Evolutionary conservation across 2,329 filamentous ascomycete species (phyloP).

Genomic region (Neofusicoccum parvum): DNA sequence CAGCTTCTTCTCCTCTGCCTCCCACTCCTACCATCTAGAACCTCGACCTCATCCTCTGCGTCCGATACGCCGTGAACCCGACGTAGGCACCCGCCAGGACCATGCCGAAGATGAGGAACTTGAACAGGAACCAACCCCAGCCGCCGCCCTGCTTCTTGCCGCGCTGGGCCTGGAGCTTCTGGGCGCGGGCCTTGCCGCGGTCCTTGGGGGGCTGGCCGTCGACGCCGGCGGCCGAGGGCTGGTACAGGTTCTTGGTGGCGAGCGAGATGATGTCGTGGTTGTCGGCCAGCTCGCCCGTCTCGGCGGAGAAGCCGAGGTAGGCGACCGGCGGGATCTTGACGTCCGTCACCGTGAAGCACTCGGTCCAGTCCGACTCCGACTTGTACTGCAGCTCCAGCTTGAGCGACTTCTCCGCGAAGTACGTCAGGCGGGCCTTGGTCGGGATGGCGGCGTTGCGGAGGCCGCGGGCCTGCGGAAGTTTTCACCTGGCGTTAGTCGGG

Average conservation of each 20-base stretch:
- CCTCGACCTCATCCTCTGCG: conserved; percentile 54
- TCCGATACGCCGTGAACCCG: conserved; percentile 80
- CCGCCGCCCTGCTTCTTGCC: conserved; percentile 48
- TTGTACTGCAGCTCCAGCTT: conserved; percentile 95
- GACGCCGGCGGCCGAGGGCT: conserved; percentile 47
- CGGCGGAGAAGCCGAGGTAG: conserved; percentile 71
- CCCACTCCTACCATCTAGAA: conserved; percentile 36
- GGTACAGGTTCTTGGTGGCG: conserved; percentile 85
- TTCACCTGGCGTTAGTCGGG: not conserved
- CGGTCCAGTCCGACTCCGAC: conserved; percentile 80
- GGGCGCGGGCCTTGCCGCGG: conserved; percentile 30
- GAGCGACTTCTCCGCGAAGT: conserved; percentile 94
- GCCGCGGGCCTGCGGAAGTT: conserved; percentile 66
- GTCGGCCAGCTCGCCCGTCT: conserved; percentile 95
- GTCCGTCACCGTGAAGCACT: conserved; percentile 75
- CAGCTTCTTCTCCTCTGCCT: not conserved
- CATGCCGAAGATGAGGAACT: conserved; percentile 75
- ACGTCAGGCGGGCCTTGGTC: conserved; percentile 86
- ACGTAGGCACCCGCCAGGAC: conserved; percentile 76
- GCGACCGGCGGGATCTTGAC: conserved; percentile 74
- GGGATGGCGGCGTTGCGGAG: conserved; percentile 76
- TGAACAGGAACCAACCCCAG: conserved; percentile 76
- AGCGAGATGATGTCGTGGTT: conserved; percentile 96
- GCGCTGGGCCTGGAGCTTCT: conserved; percentile 47
- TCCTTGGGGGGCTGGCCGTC: conserved; percentile 33